Evolutionary conservation across 345 rosid species (phyloP), one percentile per base, ranked within the genome.

Genomic region (Syzygium jambos): DNA sequence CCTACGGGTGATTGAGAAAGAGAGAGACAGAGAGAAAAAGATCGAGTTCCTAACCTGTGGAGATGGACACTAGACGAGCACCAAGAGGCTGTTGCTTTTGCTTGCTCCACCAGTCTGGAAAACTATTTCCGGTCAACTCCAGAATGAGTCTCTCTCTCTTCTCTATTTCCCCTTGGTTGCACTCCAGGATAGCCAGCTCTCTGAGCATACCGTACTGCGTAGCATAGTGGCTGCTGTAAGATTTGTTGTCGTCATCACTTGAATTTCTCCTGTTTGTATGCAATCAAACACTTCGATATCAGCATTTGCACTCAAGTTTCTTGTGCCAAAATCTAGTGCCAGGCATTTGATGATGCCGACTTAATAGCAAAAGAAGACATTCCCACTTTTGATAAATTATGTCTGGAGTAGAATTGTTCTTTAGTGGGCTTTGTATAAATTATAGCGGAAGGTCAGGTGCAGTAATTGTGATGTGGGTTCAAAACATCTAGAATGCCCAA

Each of bases 31-130:
- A 27, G 23, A 29, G 23, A 38, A n/a, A 23, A 6, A 56, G 61
- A 56, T 12, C n/a, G 4, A 56, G 77, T 43, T 59, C 29, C 65
- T 59, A 85, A 93, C 95, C 96, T 80, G 94, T 91, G 78, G 92
- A 88, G 77, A 93, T 91, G 85, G 95, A 91, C 29, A 93, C 49
- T 46, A 94, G 90, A 22, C 88, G 87, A n/a, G 93, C 93, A 51
- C 84, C 52, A 21, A 86, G 12, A 22, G 88, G 92, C 2, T 88
- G 89, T 30, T 23, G 85, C 78, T 80, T 83, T 85, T 84, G 85
- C 84, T 88, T 65, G 19, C 63, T 86, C 92, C 95, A 94, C 95
- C 95, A 93, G 55, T 89, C 65, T 41, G 96, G 95, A 54, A 90
- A 87, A 17, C 54, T 56, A 86, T 92, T 91, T 27, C 89, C 87